Base-by-base conservation (phyloP, 1,139 yeast genomes). In the Yamadazyma dushanensis region DNA sequence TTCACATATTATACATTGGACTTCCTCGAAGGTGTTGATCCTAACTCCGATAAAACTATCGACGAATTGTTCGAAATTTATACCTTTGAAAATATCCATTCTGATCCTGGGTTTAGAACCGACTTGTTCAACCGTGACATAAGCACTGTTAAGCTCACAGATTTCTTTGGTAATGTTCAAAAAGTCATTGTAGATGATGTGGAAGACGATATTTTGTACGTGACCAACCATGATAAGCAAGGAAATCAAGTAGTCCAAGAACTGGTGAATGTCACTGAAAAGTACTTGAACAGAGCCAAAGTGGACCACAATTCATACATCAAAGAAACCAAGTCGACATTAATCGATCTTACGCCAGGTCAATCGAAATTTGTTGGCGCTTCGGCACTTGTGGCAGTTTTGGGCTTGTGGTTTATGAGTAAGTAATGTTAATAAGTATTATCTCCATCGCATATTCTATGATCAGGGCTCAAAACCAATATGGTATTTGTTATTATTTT, bases 101-200 rank as follows among this genome's bases (percentile, higher is more conserved):
- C 97, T 2, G 81, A 85, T 47, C 94, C 96, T 0, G 99, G 99
- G 10, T 80, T 92, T 26, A 73, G 96, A 44, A 78, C 89, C 0
- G 96, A 89, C 54, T 61, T 87, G 42, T 88, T 81, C 60, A 58
- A 73, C 36, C 73, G 95, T 49, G 77, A 83, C 42, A 70, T 85
- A 29, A 69, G 74, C 8, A 78, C 84, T 26, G 95, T 89, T 3
- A 66, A 79, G 39, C 74, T 92, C 43, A 90, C 98, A 0, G 98
- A 94, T 56, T 92, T 92, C 60, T 90, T 94, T 50, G 98, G 97
- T 2, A 90, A 89, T 51, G 87, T 90, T 16, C 97, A 90, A 57
- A 79, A 83, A 39, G 87, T 87, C 2, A 75, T 85, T 5, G 74
- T 86, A 23, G 94, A 83, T 48, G 64, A 71, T 20, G 73, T 66